phyloP scores from a whole-genome alignment of 441 rosid species.

The Erodium trifolium region DNA sequence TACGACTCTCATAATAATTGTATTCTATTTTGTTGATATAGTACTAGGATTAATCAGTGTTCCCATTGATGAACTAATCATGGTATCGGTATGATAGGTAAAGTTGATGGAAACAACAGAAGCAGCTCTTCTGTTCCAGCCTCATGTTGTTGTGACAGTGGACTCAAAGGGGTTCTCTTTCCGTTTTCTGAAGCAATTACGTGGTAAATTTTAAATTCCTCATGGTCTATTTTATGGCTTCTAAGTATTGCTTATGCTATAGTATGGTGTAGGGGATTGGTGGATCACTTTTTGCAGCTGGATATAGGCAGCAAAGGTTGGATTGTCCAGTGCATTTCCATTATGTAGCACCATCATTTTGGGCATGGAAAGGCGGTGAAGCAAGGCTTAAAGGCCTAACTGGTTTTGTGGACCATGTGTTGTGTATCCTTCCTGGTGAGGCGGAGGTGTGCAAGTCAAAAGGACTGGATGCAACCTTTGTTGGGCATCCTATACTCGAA shows the following conservation, averaged over 20 bases:
- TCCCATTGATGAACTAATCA: not conserved
- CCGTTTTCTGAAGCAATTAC: constrained; percentile 64
- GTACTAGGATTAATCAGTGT: too few relatives aligned
- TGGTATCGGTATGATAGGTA: constrained; percentile 29
- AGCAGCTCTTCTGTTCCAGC: constrained; percentile 56
- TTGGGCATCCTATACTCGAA: constrained; percentile 81
- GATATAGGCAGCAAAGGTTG: constrained; percentile 27
- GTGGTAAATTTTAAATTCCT: constrained; percentile 36
- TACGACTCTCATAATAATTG: not conserved
- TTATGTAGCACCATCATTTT: constrained; percentile 87
- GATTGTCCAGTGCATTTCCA: constrained; percentile 55
- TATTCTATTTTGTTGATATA: too few relatives aligned
- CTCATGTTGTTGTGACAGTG: constrained; percentile 81
- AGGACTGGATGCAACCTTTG: constrained; percentile 68
- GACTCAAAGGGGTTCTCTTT: constrained; percentile 92
- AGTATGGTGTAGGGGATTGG: constrained; percentile 38
- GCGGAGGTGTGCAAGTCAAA: constrained; percentile 47
- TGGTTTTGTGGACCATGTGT: constrained; percentile 68
- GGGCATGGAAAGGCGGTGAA: constrained; percentile 98
- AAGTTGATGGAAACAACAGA: constrained; percentile 60
- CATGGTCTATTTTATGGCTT: constrained; percentile 16
- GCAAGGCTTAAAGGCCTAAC: constrained; percentile 57
- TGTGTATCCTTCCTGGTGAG: constrained; percentile 84
- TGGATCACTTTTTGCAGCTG: constrained; percentile 67
- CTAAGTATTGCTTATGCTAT: constrained; percentile 21